These are phyloP conservation scores for Polygonum maritimum DNA, from an alignment of 148 eudicot species.

Conservation along the genomic window DNA sequence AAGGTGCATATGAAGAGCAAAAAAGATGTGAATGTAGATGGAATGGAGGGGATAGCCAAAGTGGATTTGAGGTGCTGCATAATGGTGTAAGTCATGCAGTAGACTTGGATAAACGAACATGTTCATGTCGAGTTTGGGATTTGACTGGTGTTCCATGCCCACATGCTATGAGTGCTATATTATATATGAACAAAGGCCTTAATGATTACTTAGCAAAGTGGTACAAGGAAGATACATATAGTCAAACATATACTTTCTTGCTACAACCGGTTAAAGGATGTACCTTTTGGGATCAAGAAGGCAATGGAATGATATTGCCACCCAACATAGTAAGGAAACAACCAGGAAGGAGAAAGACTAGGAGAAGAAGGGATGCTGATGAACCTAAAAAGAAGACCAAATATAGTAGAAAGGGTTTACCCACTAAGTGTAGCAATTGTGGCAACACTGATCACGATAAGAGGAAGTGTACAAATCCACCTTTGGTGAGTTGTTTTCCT, in stretches of 20 bases:
- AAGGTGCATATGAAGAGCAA: no score
- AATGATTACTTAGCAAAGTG: neutral
- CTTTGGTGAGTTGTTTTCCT: neutral
- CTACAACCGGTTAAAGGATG: neutral
- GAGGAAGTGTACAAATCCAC: neutral
- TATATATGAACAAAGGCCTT: no score
- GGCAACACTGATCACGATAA: neutral
- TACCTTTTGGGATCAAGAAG: neutral
- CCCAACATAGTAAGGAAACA: neutral
- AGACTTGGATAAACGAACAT: no score
- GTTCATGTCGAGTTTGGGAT: no score
- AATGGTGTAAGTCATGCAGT: no score
- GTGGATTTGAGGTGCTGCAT: no score
- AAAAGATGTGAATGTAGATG: no score
- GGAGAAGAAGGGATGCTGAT: neutral
- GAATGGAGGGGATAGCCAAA: no score
- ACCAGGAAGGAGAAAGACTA: neutral
- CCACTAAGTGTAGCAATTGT: neutral
- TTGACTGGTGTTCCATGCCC: no score
- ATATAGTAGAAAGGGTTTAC: neutral
- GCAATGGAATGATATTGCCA: neutral
- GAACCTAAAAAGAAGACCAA: neutral
- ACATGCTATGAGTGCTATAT: no score
- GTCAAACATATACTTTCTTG: neutral
- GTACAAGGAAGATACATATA: neutral